Base-by-base conservation (phyloP, 192 early-diverging fungal genomes). In the Chytriomyces hyalinus region DNA sequence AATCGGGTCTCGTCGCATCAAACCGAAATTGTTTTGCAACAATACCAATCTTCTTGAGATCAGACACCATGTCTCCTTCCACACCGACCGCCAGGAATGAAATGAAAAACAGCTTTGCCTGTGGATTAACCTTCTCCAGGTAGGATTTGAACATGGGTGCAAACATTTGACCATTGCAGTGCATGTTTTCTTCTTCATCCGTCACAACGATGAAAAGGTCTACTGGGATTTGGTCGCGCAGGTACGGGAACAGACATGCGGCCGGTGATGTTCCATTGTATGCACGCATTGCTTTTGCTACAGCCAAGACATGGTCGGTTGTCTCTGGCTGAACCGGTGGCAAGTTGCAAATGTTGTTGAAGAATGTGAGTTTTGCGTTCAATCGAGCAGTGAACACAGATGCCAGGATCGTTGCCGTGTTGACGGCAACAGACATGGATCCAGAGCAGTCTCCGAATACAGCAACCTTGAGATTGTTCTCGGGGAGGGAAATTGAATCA, bases 181-280 rank as follows among this genome's bases (percentile, higher is more conserved):
- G 10, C 36, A 73, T 80, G 57, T 80, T 80, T 53, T 80, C 79
- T 76, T 80, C 79, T 57, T 80, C 79, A 73, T 80, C 79, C 20
- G 79, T 80, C n/a, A 79, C 75, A 45, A 76, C 53, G 24, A 76
- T 76, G 65, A 76, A 76, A 11, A 76, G 62, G 46, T 76, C 75
- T 1, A 76, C 51, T 1, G 50, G 22, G 26, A 45, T 76, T 43
- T 69, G 49, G 24, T n/a, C 67, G 9, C 22, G 26, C 11, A 28
- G 45, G 57, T 76, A 76, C 22, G 75, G 75, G 9, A 20, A 76
- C 13, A 76, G 50, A 36, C 75, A 76, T 28, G 67, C 67, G 5
- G 72, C 72, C 1, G 72, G 72, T 36, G 72, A 10, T 20, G 72
- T 74, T 36, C 72, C 36, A 36, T 61, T 7, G n/a, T 26, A 8